Percentiles rank a stretch among this genome's conserved stretches.
phyloP scores from a whole-genome alignment of 768 basidiomycete species.

The Leccinum ochraceum region DNA sequence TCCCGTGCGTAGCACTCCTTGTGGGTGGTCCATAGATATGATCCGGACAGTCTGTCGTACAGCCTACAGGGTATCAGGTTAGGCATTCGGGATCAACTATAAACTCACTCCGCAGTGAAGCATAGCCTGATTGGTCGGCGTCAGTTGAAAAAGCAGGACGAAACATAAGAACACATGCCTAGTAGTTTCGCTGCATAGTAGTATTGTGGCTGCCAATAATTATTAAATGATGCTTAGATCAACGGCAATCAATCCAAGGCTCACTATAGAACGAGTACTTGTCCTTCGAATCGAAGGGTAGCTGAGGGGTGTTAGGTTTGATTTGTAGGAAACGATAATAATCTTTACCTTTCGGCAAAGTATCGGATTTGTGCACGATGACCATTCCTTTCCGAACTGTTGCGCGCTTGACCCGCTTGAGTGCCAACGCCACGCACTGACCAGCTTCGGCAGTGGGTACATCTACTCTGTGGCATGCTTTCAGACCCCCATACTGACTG shows the following conservation, averaged over 20 bases:
- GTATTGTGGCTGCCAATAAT: conserved; percentile 73
- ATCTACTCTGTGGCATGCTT: conserved; percentile 54
- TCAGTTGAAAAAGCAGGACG: conserved; percentile 2
- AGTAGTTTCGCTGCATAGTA: conserved; percentile 90
- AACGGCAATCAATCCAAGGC: conserved; percentile 25
- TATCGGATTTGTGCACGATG: conserved; percentile 76
- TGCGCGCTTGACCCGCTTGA: conserved; percentile 83
- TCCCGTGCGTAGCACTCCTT: conserved; percentile 88
- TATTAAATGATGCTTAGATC: conserved; percentile 4
- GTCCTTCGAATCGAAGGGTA: conserved; percentile 85
- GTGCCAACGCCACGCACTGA: conserved; percentile 90
- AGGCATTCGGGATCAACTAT: neutral
- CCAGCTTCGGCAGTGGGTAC: conserved; percentile 90
- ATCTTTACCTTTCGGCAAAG: conserved; percentile 67
- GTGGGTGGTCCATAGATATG: conserved; percentile 87
- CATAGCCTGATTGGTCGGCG: conserved; percentile 61
- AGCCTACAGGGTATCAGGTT: conserved; percentile 49
- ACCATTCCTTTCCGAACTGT: conserved; percentile 96
- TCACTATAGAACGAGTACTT: conserved; percentile 90
- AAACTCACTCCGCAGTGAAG: conserved; percentile 80
- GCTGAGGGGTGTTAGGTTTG: conserved; percentile 42
- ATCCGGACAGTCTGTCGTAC: conserved; percentile 92
- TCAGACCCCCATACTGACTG: conserved; percentile 2
- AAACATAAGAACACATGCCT: conserved; percentile 47
- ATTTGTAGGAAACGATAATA: neutral